Conservation (phyloP, 768 basidiomycete genomes). For the Saitozyma sp. region DNA sequence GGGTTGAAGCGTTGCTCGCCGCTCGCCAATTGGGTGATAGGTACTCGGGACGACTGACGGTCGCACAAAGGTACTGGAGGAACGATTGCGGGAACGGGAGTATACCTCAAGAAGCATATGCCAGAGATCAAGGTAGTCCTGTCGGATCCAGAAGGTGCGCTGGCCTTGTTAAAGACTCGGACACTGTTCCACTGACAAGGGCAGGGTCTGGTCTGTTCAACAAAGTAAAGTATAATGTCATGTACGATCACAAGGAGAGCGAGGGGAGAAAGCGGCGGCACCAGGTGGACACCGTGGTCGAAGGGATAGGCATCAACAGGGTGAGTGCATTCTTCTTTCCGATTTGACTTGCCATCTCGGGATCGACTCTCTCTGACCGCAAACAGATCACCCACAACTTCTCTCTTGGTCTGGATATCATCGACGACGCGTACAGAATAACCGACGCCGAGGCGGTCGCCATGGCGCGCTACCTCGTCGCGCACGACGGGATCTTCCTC, state of each 20-base stretch:
- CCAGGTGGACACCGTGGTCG: constrained; percentile 83
- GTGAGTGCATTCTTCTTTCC: constrained; percentile 13
- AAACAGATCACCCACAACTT: constrained; percentile 1
- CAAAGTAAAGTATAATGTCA: constrained; percentile 90
- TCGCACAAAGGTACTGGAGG: constrained; percentile 71
- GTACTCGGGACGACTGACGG: constrained; percentile 51
- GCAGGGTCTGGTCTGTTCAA: constrained; percentile 84
- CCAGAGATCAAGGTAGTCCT: constrained; percentile 69
- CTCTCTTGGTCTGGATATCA: constrained; percentile 62
- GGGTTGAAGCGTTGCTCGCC: too few species aligned
- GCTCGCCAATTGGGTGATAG: neutral
- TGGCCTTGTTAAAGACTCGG: neutral
- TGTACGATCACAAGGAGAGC: constrained; percentile 89
- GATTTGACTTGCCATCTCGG: too few species aligned
- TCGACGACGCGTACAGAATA: constrained; percentile 90
- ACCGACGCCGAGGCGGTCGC: constrained; percentile 90
- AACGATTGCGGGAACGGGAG: constrained; percentile 82
- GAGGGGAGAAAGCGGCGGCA: constrained; percentile 84
- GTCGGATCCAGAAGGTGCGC: constrained; percentile 74
- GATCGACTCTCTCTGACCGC: neutral
- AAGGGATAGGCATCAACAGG: constrained; percentile 75
- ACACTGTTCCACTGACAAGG: neutral
- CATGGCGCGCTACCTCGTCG: constrained; percentile 91
- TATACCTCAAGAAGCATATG: constrained; percentile 74
- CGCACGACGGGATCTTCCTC: constrained; percentile 86